Conservation (phyloP, 164 flowering plant genomes). For the Nymphaea thermarum region DNA sequence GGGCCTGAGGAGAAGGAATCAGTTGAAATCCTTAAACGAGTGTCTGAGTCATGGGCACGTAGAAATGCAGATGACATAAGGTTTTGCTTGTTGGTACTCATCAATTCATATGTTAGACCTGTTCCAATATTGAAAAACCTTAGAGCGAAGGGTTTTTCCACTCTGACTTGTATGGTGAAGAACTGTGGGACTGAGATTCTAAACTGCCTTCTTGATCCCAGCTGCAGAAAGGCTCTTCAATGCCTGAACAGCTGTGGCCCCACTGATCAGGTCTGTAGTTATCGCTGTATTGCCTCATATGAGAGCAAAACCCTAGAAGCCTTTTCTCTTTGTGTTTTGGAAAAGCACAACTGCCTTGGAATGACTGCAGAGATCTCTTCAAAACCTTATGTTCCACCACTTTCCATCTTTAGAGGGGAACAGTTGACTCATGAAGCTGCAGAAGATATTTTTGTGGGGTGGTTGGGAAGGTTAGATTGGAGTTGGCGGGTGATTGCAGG, state of each 20-base stretch:
- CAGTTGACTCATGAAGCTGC: conserved; percentile 58
- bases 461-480: conserved; percentile 82
- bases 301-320: conserved; percentile 80
- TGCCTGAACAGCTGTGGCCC: conserved; percentile 89
- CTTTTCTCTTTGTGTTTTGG: conserved; percentile 81
- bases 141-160: conserved; percentile 77
- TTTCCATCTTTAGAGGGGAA: conserved; percentile 44
- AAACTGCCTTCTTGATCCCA: conserved; percentile 76
- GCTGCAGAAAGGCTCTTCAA: conserved; percentile 79
- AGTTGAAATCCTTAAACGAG: conserved; percentile 35
- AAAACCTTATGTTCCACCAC: conserved; percentile 60
- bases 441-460: conserved; percentile 89
- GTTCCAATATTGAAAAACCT: conserved; percentile 59
- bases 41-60: conserved; percentile 81
- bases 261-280: conserved; percentile 90
- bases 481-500: conserved; percentile 98
- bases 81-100: conserved; percentile 68
- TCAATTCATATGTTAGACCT: conserved; percentile 75
- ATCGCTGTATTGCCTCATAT: conserved; percentile 83
- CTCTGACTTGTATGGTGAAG: conserved; percentile 74
- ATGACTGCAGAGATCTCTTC: conserved; percentile 75
- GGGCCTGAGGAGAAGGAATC: conserved; percentile 26
- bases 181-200: conserved; percentile 77
- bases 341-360: conserved; percentile 78
- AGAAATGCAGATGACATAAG: conserved; percentile 86